Evolutionary conservation across 768 basidiomycete genomes (phyloP), one percentile per base, ranked within the genome.

Genomic region (Nidularia pulvinata): DNA sequence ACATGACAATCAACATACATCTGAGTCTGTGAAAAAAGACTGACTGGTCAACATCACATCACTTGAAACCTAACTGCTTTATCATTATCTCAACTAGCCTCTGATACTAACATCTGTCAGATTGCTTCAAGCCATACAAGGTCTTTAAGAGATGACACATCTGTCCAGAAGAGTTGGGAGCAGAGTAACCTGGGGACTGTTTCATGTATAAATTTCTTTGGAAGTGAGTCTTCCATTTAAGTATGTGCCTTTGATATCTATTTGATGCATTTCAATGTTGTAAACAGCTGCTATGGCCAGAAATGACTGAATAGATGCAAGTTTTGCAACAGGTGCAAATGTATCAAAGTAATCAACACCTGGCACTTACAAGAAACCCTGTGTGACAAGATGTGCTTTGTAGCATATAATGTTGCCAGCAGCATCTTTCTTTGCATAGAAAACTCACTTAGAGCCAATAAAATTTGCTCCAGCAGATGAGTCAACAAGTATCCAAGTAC

Each of bases 221-320:
- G 51, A 10, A 32, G 64, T 65, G 30, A 80, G 68, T 25, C 69
- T 59, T 22, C 64, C 57, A 61, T 69, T 75, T 0, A 82, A 66
- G 57, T 70, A 80, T 0, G 74, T 75, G 0, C 64, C 62, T 33
- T 73, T 72, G 36, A 79, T 65, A 54, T 80, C 73, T n/a, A 77
- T 49, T 63, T 42, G 68, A 50, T 76, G 60, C 1, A 79, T 34
- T 42, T 75, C 67, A 46, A 67, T 61, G 55, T 72, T 57, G 3
- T 63, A 16, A 0, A 19, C 16, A 0, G 75, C 70, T 0, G 76
- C 66, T 3, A 76, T 50, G 0, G 74, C 70, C 3, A 78, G 59
- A 2, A 68, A 49, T 2, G 62, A 46, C 0, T 59, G 61, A 9
- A 72, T 58, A 0, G 67, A 68, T 0, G 61, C 52, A 0, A 69